phyloP scores from a whole-genome alignment of 306 rosid species.

The Trifolium repens region DNA sequence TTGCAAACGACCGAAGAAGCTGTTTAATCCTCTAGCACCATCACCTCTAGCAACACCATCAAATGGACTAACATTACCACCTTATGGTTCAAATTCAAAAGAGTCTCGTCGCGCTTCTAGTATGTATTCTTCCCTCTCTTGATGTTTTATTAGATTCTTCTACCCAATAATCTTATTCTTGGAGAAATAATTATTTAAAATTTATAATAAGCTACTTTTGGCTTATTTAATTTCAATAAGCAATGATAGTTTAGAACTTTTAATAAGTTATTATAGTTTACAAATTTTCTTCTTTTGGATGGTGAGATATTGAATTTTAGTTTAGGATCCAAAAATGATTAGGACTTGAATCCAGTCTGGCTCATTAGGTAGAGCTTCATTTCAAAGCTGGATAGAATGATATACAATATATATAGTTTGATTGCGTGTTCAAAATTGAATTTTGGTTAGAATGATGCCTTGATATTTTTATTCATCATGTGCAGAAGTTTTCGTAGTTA shows the following conservation, averaged over 20 bases:
- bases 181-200: neutral
- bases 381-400: too few relatives aligned
- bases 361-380: slow-evolving; percentile 2
- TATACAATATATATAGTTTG: slow-evolving; percentile 20
- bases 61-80: neutral
- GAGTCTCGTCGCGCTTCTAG: neutral
- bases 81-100: neutral
- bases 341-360: neutral
- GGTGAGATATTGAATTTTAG: slow-evolving; percentile 6
- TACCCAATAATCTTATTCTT: neutral
- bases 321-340: slow-evolving; percentile 15
- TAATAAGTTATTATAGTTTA: neutral
- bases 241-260: neutral
- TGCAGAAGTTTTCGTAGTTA: neutral
- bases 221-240: neutral
- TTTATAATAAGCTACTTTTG: neutral
- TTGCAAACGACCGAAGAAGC: neutral
- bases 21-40: neutral
- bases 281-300: neutral
- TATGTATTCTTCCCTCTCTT: slow-evolving; percentile 41
- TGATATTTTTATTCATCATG: neutral
- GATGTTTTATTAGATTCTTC: neutral
- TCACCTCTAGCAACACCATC: neutral
- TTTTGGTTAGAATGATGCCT: slow-evolving; percentile 26
- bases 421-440: slow-evolving; percentile 5